Evolutionary conservation across 768 basidiomycete genomes (phyloP).

Genomic region (Chalciporus pseudorubinellus): DNA sequence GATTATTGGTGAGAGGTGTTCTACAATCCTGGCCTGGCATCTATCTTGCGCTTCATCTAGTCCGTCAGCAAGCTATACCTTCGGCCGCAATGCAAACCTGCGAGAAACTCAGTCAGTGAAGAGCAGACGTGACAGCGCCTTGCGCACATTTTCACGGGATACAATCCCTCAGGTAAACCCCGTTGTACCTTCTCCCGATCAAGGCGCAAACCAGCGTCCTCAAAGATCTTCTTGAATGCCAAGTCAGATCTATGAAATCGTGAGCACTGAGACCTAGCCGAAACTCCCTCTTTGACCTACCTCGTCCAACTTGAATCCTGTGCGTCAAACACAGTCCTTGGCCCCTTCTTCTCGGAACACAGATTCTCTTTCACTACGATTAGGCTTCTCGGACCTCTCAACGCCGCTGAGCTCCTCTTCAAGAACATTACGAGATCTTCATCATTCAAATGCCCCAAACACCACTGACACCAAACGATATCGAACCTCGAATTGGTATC

Average conservation of each 20-base stretch:
- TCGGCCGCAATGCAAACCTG: constrained; percentile 27
- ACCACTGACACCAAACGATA: constrained; percentile 97
- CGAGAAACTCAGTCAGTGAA: constrained; percentile 9
- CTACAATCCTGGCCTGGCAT: background rate
- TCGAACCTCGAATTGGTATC: constrained; percentile 70
- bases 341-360: constrained; percentile 61
- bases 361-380: constrained; percentile 93
- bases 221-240: constrained; percentile 78
- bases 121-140: background rate
- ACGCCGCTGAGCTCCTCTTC: constrained; percentile 53
- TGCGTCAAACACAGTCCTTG: constrained; percentile 68
- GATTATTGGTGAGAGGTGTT: background rate
- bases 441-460: constrained; percentile 83
- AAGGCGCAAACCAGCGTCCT: constrained; percentile 67
- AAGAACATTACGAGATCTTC: constrained; percentile 77
- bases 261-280: constrained; percentile 4
- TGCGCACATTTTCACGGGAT: constrained; percentile 81
- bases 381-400: constrained; percentile 53
- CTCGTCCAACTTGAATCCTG: constrained; percentile 89
- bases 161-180: constrained; percentile 81
- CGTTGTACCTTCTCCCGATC: constrained; percentile 74
- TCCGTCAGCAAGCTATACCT: background rate
- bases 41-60: background rate
- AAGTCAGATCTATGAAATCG: constrained; percentile 63
- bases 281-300: constrained; percentile 37